phyloP scores from a whole-genome alignment of 305 asterid genomes.

The Striga hermonthica region DNA sequence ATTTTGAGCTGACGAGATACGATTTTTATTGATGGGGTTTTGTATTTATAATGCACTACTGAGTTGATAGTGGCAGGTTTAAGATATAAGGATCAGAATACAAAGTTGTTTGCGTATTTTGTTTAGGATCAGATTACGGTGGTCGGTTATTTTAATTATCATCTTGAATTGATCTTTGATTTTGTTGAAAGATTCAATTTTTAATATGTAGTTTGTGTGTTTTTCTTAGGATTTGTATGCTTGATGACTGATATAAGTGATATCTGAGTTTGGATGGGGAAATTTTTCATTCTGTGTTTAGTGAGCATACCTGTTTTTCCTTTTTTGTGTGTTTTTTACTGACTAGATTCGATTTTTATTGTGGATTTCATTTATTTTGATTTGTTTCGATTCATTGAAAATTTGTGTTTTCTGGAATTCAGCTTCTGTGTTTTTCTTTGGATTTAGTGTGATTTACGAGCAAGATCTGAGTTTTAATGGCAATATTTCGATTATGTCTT shows the following conservation, averaged over 20 bases:
- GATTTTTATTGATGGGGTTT: conserved; percentile 25
- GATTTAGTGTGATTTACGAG: conserved; percentile 9
- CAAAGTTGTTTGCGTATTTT: background rate
- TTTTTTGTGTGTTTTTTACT: conserved; percentile 1
- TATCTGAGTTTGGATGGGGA: too few species aligned
- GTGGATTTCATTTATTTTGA: background rate
- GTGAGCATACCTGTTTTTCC: background rate
- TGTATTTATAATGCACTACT: background rate
- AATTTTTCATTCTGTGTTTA: too few species aligned
- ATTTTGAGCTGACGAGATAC: conserved; percentile 15
- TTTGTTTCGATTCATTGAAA: background rate
- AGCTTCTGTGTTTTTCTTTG: conserved; percentile 1
- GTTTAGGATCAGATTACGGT: background rate
- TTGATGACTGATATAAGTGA: too few species aligned
- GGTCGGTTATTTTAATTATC: too few species aligned
- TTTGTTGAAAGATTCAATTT: conserved; percentile 7
- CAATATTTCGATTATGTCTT: background rate
- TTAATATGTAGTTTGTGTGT: conserved; percentile 3
- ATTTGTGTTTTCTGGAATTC: background rate
- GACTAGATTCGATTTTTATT: too few species aligned
- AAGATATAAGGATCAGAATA: conserved; percentile 29
- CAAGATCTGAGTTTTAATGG: conserved; percentile 32
- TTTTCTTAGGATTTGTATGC: background rate
- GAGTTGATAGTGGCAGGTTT: background rate
- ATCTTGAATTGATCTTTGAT: too few species aligned